A percentile compares a stretch with the other conserved stretches of the same genome.
These are phyloP conservation scores for Crithidia acanthocephali DNA, from an alignment of 208 protist genomes.

Conservation along the genomic window DNA sequence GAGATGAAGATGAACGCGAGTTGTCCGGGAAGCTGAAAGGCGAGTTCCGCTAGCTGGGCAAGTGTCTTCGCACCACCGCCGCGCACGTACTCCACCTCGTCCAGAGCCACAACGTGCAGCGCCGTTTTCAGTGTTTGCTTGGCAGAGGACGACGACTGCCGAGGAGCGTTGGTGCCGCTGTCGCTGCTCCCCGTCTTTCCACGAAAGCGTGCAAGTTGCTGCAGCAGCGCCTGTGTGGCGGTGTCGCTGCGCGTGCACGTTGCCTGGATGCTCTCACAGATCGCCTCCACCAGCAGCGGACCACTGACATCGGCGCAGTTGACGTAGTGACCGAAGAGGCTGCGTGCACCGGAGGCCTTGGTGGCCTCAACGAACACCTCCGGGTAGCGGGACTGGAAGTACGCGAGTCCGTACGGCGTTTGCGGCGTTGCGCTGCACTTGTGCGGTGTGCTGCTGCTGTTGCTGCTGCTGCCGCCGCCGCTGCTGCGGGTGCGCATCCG, in stretches of 20 bases:
- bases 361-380: conserved; percentile 23
- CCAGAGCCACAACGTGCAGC: conserved; percentile 75
- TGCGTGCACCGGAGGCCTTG: background rate
- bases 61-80: conserved; percentile 42
- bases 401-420: conserved; percentile 19
- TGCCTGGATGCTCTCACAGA: conserved; percentile 46
- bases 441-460: background rate
- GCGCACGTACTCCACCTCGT: conserved; percentile 83
- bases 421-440: background rate
- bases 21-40: conserved; percentile 44
- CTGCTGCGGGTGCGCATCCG: background rate
- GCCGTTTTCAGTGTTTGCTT: background rate
- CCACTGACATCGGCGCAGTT: conserved; percentile 81
- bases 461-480: no score
- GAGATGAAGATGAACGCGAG: conserved; percentile 83
- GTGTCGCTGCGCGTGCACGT: conserved; percentile 41
- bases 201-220: conserved; percentile 31
- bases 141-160: background rate
- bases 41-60: conserved; percentile 50
- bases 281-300: conserved; percentile 44
- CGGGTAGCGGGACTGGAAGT: conserved; percentile 36
- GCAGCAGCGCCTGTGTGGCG: conserved; percentile 37
- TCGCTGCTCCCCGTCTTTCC: background rate
- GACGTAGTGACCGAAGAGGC: conserved; percentile 71
- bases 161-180: background rate